Evolutionary conservation across 2,329 filamentous ascomycete genomes (phyloP), one percentile per base, ranked within the genome.

Genomic region (Beauveria varroae): DNA sequence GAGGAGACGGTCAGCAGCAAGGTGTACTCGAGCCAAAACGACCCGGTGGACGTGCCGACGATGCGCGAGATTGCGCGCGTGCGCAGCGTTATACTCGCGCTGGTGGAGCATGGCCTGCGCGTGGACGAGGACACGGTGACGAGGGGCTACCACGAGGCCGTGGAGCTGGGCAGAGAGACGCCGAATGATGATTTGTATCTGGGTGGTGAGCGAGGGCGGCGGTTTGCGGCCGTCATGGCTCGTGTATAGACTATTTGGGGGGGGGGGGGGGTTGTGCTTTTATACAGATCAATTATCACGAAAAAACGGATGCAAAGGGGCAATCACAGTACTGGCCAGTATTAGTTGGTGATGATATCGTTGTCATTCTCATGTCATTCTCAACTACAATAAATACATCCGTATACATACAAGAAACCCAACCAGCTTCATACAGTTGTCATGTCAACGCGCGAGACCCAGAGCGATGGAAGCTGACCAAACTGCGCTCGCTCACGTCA

Each of bases 21-120:
- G 59, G 91, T 96, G 67, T 99, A 99, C 76, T 95, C 90, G 60
- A 96, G 90, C 71, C 92, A 97, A 77, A 99, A 99, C 72, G 93
- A 98, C 72, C 82, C 85, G 61, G 92, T 99, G 65, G 79, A 85
- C 24, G 78, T 85, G 2, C 85, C 86, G 55, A 93, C 91, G 18
- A 86, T 95, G 79, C 84, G 87, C 64, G 95, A 98, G 79, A 97
- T 99, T 74, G 87, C 91, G 18, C 81, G 93, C 63, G 81, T 98
- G 51, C 82, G 89, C 41, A 90, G 90, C 24, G 89, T 95, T 61
- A 89, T 99, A 61, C 84, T 86, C 62, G 88, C 91, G 1, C 76
- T 99, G 63, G 90, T 96, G 2, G 89, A 96, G 72, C 86, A 88
- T 50, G 90, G 91, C 0, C 77, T 95, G 49, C 85, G 87, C 62